phyloP scores from a whole-genome alignment of 805 yeast genomes.

The Torulaspora microellipsoides region DNA sequence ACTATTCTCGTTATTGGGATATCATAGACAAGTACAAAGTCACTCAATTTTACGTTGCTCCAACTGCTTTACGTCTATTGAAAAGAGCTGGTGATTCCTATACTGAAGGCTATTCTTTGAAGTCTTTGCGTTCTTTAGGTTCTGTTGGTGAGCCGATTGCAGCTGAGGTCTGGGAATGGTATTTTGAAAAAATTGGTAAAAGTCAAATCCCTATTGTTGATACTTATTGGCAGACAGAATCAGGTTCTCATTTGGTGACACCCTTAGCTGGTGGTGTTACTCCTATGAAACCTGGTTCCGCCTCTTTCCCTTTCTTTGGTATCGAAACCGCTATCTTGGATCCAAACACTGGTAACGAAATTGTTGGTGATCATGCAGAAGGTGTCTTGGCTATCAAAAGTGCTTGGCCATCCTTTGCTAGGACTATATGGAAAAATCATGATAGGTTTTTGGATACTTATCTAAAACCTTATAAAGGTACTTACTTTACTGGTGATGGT shows the following conservation, averaged over 20 bases:
- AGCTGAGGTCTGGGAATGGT: conserved; percentile 87
- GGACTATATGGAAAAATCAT: conserved; percentile 77
- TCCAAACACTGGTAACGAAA: conserved; percentile 67
- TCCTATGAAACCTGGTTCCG: conserved; percentile 82
- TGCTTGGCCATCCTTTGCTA: conserved; percentile 84
- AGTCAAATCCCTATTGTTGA: conserved; percentile 69
- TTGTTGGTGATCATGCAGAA: conserved; percentile 65
- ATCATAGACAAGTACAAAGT: conserved; percentile 67
- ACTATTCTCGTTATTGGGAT: conserved; percentile 74
- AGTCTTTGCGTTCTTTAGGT: conserved; percentile 64
- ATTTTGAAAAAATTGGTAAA: conserved; percentile 65
- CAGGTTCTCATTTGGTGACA: conserved; percentile 74
- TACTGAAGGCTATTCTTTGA: conserved; percentile 57
- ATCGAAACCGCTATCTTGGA: conserved; percentile 69
- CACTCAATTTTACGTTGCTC: conserved; percentile 79
- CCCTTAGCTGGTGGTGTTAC: conserved; percentile 73
- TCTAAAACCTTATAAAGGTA: conserved; percentile 74
- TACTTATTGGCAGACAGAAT: conserved; percentile 88
- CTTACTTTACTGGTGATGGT: conserved; percentile 86
- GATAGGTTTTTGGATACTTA: conserved; percentile 75
- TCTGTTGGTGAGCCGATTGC: conserved; percentile 87
- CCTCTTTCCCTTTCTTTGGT: conserved; percentile 81
- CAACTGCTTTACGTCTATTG: conserved; percentile 73
- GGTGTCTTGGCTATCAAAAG: conserved; percentile 71
- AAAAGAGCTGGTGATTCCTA: conserved; percentile 68